Conservation (phyloP, 163 green algal species). For the Chlorella variabilis region DNA sequence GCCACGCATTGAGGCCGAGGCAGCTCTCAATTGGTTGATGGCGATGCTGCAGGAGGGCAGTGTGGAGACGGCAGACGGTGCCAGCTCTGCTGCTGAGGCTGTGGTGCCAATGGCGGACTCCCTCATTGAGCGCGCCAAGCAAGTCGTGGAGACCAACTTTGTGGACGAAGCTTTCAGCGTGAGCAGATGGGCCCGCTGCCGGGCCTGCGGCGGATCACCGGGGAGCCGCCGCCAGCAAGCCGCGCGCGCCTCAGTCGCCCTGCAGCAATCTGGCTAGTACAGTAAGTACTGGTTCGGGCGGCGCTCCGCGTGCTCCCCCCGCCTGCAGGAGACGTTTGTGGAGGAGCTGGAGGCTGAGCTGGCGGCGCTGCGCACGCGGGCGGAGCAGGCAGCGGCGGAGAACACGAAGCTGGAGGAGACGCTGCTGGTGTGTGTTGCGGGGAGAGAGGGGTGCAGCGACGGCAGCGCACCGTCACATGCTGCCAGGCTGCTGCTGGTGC, state of each 20-base stretch:
- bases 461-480: no score
- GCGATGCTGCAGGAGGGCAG: not conserved
- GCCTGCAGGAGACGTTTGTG: slow-evolving; percentile 35
- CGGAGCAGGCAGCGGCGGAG: slow-evolving; percentile 17
- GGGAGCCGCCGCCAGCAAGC: no score
- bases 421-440: slow-evolving; percentile 18
- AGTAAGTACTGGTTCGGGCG: no score
- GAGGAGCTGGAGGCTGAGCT: slow-evolving; percentile 47
- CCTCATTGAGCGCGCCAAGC: slow-evolving; percentile 44
- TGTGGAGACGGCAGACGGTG: slow-evolving; percentile 24
- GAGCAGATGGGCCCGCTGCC: no score
- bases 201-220: no score
- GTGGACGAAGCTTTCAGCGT: slow-evolving; percentile 35
- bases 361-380: slow-evolving; percentile 27
- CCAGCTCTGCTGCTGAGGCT: not conserved
- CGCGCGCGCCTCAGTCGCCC: no score
- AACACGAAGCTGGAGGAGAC: slow-evolving; percentile 24
- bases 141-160: slow-evolving; percentile 19
- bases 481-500: no score
- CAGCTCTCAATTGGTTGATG: not conserved
- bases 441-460: not conserved
- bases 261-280: no score
- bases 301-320: no score
- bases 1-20: not conserved
- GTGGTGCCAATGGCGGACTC: slow-evolving; percentile 44